Conservation (phyloP, 2,329 filamentous ascomycete genomes). For the Aspergillus ustus region DNA sequence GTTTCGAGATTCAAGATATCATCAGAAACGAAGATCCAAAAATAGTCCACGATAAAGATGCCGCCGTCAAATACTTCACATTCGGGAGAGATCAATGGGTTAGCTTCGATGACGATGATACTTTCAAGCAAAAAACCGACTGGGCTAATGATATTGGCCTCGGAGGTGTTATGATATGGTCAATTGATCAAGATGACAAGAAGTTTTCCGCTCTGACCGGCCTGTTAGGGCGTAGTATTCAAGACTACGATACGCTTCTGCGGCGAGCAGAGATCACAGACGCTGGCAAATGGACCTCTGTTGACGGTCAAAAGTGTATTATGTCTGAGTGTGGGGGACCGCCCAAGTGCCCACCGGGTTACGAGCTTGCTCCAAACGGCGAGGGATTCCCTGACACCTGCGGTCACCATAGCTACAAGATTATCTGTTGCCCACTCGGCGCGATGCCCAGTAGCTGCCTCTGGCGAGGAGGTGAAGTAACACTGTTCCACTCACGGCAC, state of each 20-base stretch:
- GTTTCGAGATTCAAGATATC: too few species aligned
- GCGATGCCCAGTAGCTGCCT: background rate
- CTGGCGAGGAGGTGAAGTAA: background rate
- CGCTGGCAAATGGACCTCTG: background rate
- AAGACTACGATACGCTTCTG: background rate
- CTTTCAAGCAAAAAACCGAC: slow-evolving; percentile 40
- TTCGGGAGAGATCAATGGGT: slow-evolving; percentile 28
- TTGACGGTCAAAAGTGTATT: slow-evolving; percentile 8
- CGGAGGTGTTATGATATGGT: background rate
- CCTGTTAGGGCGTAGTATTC: background rate
- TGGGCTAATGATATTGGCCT: slow-evolving; percentile 31
- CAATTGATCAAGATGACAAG: too few species aligned
- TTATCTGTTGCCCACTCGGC: background rate
- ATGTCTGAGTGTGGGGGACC: slow-evolving; percentile 3
- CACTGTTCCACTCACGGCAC: too few species aligned
- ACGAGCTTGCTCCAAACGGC: slow-evolving; percentile 2
- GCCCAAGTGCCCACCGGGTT: background rate
- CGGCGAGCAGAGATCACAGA: background rate
- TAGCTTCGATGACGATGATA: slow-evolving; percentile 42
- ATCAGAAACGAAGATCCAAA: too few species aligned
- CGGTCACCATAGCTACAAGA: background rate
- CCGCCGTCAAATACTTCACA: slow-evolving; percentile 23
- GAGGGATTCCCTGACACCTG: slow-evolving; percentile 5
- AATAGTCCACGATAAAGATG: background rate
- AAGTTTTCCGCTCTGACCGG: too few species aligned